Percentiles rank a stretch among this genome's conserved stretches.
Evolutionary conservation across 2,329 filamentous ascomycete species (phyloP).

Genomic region (Camptophora hylomeconis): DNA sequence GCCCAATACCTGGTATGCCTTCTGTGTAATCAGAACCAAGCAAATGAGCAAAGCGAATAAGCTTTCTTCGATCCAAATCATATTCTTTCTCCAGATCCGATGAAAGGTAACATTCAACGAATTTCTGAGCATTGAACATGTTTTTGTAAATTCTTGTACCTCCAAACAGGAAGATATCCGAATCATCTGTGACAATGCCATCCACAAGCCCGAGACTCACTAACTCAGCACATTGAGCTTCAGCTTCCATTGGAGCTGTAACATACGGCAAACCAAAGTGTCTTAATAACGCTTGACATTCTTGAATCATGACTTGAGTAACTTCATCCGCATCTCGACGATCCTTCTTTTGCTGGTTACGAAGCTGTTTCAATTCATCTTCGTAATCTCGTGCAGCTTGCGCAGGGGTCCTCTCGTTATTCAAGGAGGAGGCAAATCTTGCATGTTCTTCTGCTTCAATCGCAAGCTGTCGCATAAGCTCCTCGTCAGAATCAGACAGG

Average conservation of each 20-base stretch:
- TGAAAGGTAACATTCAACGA: constrained; percentile 86
- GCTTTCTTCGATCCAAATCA: constrained; percentile 68
- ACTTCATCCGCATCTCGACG: constrained; percentile 93
- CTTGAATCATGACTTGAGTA: constrained; percentile 86
- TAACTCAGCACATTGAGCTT: constrained; percentile 91
- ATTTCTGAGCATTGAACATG: constrained; percentile 98
- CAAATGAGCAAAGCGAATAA: constrained; percentile 82
- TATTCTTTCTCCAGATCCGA: constrained; percentile 80
- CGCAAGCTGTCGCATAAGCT: constrained; percentile 72
- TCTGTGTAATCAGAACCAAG: constrained; percentile 93
- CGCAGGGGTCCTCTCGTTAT: constrained; percentile 42
- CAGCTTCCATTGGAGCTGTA: constrained; percentile 96
- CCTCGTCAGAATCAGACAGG: constrained; percentile 83
- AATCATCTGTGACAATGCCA: constrained; percentile 95
- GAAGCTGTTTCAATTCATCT: constrained; percentile 69
- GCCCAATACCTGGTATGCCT: constrained; percentile 77
- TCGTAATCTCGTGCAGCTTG: constrained; percentile 74
- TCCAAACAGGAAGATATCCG: constrained; percentile 91
- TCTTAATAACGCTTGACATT: constrained; percentile 80
- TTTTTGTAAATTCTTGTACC: constrained; percentile 97
- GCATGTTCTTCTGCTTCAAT: constrained; percentile 89
- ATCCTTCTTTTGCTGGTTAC: constrained; percentile 92
- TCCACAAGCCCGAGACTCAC: constrained; percentile 80
- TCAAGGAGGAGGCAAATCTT: constrained; percentile 77
- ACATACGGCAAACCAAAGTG: constrained; percentile 93